phyloP scores from a whole-genome alignment of 306 rosid species.

The Quercus ilex region DNA sequence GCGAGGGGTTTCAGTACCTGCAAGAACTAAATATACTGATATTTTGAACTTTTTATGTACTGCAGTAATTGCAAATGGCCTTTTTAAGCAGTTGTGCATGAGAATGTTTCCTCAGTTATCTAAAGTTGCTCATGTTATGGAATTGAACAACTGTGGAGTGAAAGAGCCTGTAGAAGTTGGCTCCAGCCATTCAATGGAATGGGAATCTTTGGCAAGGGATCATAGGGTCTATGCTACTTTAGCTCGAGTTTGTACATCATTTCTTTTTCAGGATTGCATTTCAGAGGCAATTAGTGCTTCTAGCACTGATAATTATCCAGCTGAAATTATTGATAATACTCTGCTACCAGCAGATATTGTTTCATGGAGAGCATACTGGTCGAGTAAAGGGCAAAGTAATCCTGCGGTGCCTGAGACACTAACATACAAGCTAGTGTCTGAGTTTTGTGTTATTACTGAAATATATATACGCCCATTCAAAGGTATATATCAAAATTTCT shows the following conservation, averaged over 20 bases:
- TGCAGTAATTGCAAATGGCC: slow-evolving; percentile 71
- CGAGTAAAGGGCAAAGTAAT: slow-evolving; percentile 73
- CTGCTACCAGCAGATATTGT: slow-evolving; percentile 37
- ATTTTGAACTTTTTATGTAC: slow-evolving; percentile 22
- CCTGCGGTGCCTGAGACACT: slow-evolving; percentile 78
- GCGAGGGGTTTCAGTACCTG: not conserved
- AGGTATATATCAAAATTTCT: slow-evolving; percentile 43
- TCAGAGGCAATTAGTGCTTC: slow-evolving; percentile 61
- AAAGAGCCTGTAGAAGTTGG: slow-evolving; percentile 51
- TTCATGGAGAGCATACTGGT: slow-evolving; percentile 60
- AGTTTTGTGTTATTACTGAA: slow-evolving; percentile 63
- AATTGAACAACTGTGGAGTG: slow-evolving; percentile 35
- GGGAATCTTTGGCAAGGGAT: slow-evolving; percentile 49
- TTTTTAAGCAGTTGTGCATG: slow-evolving; percentile 77
- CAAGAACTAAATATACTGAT: not conserved
- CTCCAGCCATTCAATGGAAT: slow-evolving; percentile 56
- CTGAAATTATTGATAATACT: slow-evolving; percentile 73
- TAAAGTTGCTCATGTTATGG: slow-evolving; percentile 47
- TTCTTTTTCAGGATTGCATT: slow-evolving; percentile 43
- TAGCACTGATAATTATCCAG: slow-evolving; percentile 84
- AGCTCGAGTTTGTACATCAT: slow-evolving; percentile 32
- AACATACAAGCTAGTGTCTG: slow-evolving; percentile 60
- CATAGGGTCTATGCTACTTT: slow-evolving; percentile 61
- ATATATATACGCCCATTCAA: slow-evolving; percentile 68
- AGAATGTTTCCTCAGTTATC: slow-evolving; percentile 78